Conservation (phyloP, 2,329 filamentous ascomycete species). For the Claviceps sp. region DNA sequence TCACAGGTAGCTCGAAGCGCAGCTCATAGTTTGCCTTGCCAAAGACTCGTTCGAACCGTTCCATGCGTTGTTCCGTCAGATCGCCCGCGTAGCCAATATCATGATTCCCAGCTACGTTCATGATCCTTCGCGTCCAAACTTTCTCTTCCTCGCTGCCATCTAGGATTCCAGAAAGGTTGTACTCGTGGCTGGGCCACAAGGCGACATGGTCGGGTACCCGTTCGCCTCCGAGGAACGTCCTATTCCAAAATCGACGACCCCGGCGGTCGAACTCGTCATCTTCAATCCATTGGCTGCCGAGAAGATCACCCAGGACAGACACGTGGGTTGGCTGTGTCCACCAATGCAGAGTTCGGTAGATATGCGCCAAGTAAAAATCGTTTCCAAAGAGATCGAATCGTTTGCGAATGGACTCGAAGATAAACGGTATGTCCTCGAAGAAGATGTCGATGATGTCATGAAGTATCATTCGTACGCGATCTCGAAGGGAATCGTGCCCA, state of each 20-base stretch:
- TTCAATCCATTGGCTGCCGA: constrained; percentile 91
- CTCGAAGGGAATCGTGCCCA: constrained; percentile 31
- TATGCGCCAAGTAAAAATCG: constrained; percentile 87
- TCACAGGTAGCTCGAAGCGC: constrained; percentile 48
- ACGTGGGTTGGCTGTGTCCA: constrained; percentile 78
- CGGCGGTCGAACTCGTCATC: constrained; percentile 71
- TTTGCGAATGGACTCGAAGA: constrained; percentile 59
- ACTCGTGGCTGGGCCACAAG: constrained; percentile 31
- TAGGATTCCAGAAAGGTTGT: constrained; percentile 36
- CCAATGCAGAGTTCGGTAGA: constrained; percentile 74
- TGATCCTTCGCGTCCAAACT: constrained; percentile 61
- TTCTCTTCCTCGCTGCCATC: constrained; percentile 29
- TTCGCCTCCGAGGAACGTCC: constrained; percentile 58
- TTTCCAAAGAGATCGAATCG: constrained; percentile 81
- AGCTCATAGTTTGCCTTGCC: constrained; percentile 87
- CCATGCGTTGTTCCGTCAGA: constrained; percentile 59
- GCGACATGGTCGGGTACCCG: constrained; percentile 47
- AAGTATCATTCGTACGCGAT: constrained; percentile 36
- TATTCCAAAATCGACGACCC: constrained; percentile 63
- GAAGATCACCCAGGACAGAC: constrained; percentile 75
- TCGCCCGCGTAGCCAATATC: constrained; percentile 95
- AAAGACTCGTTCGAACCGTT: constrained; percentile 73
- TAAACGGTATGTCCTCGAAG: constrained; percentile 54
- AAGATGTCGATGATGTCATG: constrained; percentile 50
- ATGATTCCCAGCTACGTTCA: constrained; percentile 90